A percentile compares a stretch with the other conserved stretches of the same genome.
phyloP scores from a whole-genome alignment of 2,329 filamentous ascomycete species.

The Calonectria henricotiae region DNA sequence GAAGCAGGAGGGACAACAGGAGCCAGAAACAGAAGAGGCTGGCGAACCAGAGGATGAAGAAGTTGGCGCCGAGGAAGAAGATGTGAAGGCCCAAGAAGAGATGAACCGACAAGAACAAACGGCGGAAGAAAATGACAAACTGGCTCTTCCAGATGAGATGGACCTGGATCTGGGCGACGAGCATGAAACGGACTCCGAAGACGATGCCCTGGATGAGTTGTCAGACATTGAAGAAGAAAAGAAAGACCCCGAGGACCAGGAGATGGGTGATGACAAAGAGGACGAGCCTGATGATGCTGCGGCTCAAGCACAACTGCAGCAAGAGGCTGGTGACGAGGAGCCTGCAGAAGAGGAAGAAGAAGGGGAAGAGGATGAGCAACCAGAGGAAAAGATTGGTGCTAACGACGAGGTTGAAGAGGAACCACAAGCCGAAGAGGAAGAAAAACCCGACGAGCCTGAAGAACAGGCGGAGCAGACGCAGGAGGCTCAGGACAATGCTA shows the following conservation, averaged over 20 bases:
- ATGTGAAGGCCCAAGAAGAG: constrained; percentile 71
- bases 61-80: constrained; percentile 74
- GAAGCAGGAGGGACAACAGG: constrained; percentile 61
- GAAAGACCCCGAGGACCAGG: constrained; percentile 58
- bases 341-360: constrained; percentile 73
- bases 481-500: constrained; percentile 65
- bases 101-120: constrained; percentile 79
- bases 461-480: constrained; percentile 63
- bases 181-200: constrained; percentile 69
- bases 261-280: constrained; percentile 59
- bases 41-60: constrained; percentile 72
- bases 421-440: constrained; percentile 65
- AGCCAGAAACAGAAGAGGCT: constrained; percentile 64
- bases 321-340: constrained; percentile 57
- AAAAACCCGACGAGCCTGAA: constrained; percentile 70
- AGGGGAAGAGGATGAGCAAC: constrained; percentile 66
- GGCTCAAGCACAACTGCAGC: constrained; percentile 58
- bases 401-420: constrained; percentile 67
- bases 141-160: constrained; percentile 91
- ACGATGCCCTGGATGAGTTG: constrained; percentile 74
- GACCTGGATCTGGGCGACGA: constrained; percentile 87
- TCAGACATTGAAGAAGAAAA: constrained; percentile 68
- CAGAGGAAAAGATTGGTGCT: constrained; percentile 62
- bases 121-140: constrained; percentile 84
- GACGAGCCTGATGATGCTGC: constrained; percentile 61